These are phyloP conservation scores for Fusarium sp. DNA, from an alignment of 2,329 filamentous ascomycete species.

Conservation along the genomic window DNA sequence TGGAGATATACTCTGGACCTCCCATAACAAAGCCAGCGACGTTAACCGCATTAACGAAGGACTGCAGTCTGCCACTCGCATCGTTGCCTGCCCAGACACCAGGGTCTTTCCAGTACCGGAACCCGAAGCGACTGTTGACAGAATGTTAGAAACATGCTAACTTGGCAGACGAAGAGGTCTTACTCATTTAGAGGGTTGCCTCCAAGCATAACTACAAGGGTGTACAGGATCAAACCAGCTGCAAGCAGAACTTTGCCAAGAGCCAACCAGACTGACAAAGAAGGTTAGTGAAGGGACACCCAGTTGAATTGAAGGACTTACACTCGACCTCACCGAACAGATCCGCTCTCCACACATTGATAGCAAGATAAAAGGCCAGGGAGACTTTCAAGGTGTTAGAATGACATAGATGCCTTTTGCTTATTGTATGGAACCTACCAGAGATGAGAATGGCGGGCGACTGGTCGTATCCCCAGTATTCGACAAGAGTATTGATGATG, in stretches of 20 bases:
- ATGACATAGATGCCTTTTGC: too few species aligned
- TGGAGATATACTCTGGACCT: conserved; percentile 68
- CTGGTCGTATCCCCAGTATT: neutral
- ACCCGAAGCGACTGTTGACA: conserved; percentile 69
- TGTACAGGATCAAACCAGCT: conserved; percentile 75
- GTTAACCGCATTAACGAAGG: neutral
- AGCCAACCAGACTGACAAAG: conserved; percentile 62
- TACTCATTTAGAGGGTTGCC: conserved; percentile 68
- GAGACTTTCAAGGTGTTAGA: neutral
- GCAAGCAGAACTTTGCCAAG: conserved; percentile 73
- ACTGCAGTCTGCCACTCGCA: neutral
- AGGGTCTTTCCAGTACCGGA: conserved; percentile 69
- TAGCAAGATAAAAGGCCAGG: neutral
- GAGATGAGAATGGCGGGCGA: neutral
- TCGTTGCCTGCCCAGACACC: neutral
- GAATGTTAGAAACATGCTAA: neutral
- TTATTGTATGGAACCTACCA: neutral
- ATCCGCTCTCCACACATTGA: neutral
- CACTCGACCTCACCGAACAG: neutral
- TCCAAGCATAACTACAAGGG: conserved; percentile 80
- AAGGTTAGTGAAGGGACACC: rapidly evolving
- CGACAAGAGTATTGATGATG: neutral
- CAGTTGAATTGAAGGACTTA: neutral
- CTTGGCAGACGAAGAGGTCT: neutral
- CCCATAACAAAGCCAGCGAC: conserved; percentile 62